phyloP scores from a whole-genome alignment of 257 asterid species.

The Nicotiana undulata region DNA sequence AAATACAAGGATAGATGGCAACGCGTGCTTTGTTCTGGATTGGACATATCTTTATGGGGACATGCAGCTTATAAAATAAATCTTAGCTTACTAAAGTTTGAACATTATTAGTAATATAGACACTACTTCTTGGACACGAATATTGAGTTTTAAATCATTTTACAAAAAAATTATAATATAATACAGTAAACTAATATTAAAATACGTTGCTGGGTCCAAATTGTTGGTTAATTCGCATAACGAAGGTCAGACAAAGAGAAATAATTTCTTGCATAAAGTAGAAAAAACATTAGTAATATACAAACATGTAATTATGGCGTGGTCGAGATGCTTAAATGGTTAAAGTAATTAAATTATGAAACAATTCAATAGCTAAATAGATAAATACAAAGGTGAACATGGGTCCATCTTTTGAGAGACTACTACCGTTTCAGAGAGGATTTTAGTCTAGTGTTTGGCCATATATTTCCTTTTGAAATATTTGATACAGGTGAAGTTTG shows the following conservation, averaged over 20 bases:
- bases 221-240: not conserved
- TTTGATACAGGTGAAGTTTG: too few species aligned
- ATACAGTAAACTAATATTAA: not conserved
- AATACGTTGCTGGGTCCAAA: not conserved
- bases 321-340: not conserved
- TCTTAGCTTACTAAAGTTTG: not conserved
- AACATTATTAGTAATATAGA: conserved; percentile 1
- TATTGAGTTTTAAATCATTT: not conserved
- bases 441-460: too few species aligned
- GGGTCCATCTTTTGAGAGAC: not conserved
- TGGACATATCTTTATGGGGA: conserved; percentile 18
- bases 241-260: conserved; percentile 1
- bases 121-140: not conserved
- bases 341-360: not conserved
- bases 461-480: too few species aligned
- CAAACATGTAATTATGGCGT: not conserved
- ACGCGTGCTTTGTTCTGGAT: conserved; percentile 13
- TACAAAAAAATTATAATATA: not conserved
- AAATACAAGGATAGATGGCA: not conserved
- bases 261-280: not conserved
- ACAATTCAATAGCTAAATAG: not conserved
- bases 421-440: not conserved
- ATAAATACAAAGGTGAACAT: not conserved
- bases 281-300: not conserved
- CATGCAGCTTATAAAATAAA: conserved; percentile 5